phyloP scores from a whole-genome alignment of 176 grass and related monocot species.

The Raddia guianensis region DNA sequence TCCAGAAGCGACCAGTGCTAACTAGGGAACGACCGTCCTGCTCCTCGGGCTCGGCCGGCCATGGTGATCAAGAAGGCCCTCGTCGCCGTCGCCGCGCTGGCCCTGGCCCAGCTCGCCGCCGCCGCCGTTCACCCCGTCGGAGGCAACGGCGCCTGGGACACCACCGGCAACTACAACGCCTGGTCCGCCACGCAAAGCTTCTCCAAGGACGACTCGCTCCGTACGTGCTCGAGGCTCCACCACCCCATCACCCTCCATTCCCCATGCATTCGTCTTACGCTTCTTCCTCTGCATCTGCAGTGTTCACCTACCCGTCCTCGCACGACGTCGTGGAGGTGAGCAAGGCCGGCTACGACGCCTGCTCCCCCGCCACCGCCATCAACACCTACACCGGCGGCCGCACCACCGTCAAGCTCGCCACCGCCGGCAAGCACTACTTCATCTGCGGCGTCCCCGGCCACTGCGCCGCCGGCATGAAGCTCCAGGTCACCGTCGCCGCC shows the following conservation, averaged over 20 bases:
- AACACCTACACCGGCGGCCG: slow-evolving; percentile 28
- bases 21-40: neutral
- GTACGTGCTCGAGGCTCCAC: too few relatives aligned
- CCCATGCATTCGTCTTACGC: too few relatives aligned
- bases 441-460: slow-evolving; percentile 72
- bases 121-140: slow-evolving; percentile 36
- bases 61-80: slow-evolving; percentile 23
- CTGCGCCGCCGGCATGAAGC: slow-evolving; percentile 77
- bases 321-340: slow-evolving; percentile 79
- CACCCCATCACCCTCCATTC: too few relatives aligned
- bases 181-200: slow-evolving; percentile 43
- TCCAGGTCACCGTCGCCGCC: slow-evolving; percentile 54
- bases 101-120: slow-evolving; percentile 33
- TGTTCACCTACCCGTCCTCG: slow-evolving; percentile 47
- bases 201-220: slow-evolving; percentile 36
- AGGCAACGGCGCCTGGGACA: slow-evolving; percentile 38
- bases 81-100: slow-evolving; percentile 29
- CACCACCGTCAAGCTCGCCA: slow-evolving; percentile 47
- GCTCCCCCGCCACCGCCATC: slow-evolving; percentile 54
- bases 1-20: too few relatives aligned
- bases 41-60: too few relatives aligned
- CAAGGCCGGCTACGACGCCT: slow-evolving; percentile 61
- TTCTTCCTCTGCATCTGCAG: slow-evolving; percentile 2
- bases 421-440: slow-evolving; percentile 70
- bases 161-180: slow-evolving; percentile 38